Evolutionary conservation across 768 basidiomycete species (phyloP).

Genomic region (Tricholoma flavovirens): DNA sequence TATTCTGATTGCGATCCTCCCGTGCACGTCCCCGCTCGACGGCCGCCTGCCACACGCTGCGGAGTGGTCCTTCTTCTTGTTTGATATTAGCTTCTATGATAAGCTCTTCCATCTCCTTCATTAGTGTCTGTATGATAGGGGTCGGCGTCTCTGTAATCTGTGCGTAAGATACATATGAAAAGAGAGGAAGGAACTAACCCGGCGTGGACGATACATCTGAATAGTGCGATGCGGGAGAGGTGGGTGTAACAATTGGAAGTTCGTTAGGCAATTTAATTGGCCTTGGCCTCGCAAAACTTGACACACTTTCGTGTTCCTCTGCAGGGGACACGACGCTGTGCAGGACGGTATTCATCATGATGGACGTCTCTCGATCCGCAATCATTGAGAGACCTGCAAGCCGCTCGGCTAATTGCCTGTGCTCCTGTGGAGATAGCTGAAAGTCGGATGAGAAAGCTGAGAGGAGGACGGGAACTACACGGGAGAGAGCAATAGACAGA

Average conservation of each 20-base stretch:
- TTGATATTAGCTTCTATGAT: conserved; percentile 59
- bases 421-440: conserved; percentile 27
- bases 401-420: conserved; percentile 39
- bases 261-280: conserved; percentile 21
- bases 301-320: conserved; percentile 23
- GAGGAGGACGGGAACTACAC: conserved; percentile 65
- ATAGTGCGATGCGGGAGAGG: conserved; percentile 1
- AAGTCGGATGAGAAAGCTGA: conserved; percentile 46
- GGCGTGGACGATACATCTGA: not conserved
- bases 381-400: conserved; percentile 28
- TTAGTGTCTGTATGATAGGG: conserved; percentile 34
- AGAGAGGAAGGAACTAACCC: not conserved
- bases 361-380: conserved; percentile 56
- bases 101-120: conserved; percentile 58
- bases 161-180: not conserved
- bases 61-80: conserved; percentile 55
- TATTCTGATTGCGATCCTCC: not conserved
- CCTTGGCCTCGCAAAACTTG: conserved; percentile 33
- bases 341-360: conserved; percentile 49
- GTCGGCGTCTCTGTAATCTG: not conserved
- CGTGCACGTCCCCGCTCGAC: conserved; percentile 18
- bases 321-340: conserved; percentile 40
- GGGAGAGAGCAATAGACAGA: conserved; percentile 62
- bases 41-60: conserved; percentile 46
- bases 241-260: conserved; percentile 4